These are phyloP conservation scores for Fragosphaeria purpurea DNA, from an alignment of 2,329 filamentous ascomycete species.

Conservation along the genomic window DNA sequence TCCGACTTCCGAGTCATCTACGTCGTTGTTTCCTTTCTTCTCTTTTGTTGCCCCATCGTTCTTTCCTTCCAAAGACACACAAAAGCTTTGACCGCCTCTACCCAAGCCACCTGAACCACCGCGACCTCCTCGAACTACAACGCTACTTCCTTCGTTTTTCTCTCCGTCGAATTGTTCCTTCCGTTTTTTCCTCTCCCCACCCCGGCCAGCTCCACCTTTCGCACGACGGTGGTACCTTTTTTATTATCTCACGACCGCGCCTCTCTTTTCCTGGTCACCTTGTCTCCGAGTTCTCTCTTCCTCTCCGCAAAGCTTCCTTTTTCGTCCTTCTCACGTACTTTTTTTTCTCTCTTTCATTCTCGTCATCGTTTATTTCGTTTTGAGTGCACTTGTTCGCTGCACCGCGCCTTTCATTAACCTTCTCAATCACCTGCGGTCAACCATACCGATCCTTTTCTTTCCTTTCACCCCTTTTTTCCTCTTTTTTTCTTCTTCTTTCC, in stretches of 20 bases:
- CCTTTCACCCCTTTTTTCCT: no score
- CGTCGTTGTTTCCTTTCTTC: background rate
- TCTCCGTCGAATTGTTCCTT: background rate
- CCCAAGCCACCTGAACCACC: background rate
- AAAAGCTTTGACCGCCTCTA: constrained; percentile 3
- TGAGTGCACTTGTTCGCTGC: background rate
- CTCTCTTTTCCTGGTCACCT: background rate
- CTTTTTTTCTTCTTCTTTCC: no score
- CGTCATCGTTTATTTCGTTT: constrained; percentile 2
- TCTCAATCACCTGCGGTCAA: background rate
- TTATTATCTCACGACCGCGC: background rate
- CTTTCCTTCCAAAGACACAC: background rate
- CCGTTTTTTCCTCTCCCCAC: background rate
- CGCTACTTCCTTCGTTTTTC: background rate
- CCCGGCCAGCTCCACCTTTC: constrained; percentile 3
- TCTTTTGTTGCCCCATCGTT: background rate
- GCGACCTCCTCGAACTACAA: background rate
- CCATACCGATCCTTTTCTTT: background rate
- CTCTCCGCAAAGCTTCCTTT: background rate
- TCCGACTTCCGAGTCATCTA: background rate
- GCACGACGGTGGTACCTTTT: constrained; percentile 3
- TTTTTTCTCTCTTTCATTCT: background rate
- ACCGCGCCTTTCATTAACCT: constrained; percentile 9
- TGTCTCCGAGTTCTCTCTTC: background rate
- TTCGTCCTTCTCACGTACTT: background rate